Percentiles rank a stretch among this genome's conserved stretches.
These are phyloP conservation scores for Hypomyces rosellus DNA, from an alignment of 2,329 filamentous ascomycete species.

Conservation along the genomic window DNA sequence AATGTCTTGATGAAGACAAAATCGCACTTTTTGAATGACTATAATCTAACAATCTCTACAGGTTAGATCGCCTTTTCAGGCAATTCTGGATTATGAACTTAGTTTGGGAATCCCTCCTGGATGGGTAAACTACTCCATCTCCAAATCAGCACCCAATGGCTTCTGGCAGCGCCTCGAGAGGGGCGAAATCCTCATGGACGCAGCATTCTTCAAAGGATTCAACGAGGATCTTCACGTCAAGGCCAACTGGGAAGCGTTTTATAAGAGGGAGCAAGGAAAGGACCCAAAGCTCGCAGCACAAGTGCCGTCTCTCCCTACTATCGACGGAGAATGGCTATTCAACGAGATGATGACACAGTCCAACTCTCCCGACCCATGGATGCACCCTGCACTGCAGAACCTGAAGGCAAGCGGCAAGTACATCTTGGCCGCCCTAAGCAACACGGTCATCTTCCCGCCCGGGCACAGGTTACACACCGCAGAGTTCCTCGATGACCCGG, in stretches of 20 bases:
- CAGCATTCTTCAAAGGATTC: conserved; percentile 70
- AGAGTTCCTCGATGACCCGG: conserved; percentile 46
- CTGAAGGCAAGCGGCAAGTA: conserved; percentile 60
- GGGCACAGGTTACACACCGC: conserved; percentile 59
- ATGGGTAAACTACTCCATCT: conserved; percentile 89
- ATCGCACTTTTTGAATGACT: neutral
- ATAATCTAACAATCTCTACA: conserved; percentile 28
- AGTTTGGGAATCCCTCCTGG: conserved; percentile 70
- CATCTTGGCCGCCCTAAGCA: conserved; percentile 76
- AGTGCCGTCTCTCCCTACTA: conserved; percentile 58
- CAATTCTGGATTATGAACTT: conserved; percentile 85
- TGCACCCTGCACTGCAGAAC: conserved; percentile 73
- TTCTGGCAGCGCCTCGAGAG: conserved; percentile 86
- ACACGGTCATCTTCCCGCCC: conserved; percentile 80
- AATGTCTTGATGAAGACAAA: neutral
- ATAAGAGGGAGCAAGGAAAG: conserved; percentile 37
- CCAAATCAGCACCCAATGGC: conserved; percentile 67
- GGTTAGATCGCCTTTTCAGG: conserved; percentile 88
- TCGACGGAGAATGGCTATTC: conserved; percentile 77
- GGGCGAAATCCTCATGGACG: conserved; percentile 71
- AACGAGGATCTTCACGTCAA: conserved; percentile 63
- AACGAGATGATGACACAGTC: conserved; percentile 83
- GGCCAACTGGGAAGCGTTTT: conserved; percentile 63
- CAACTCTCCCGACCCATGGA: conserved; percentile 70
- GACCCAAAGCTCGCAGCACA: conserved; percentile 32